Base-by-base conservation (phyloP, 371 early-diverging fungal species). In the Apophysomyces elegans region DNA sequence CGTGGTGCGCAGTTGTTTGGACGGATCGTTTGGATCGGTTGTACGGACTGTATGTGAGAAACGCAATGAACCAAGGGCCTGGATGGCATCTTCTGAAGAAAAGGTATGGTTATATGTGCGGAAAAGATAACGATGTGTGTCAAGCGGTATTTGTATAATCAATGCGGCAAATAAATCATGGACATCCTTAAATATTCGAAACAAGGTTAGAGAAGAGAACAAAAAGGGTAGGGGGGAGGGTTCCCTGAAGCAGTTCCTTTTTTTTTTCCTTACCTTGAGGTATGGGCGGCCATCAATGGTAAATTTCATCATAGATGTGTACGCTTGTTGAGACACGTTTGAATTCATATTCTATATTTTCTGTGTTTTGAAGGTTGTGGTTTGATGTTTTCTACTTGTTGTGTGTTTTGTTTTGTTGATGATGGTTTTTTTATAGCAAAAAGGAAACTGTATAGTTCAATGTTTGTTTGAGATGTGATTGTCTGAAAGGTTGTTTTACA, bases 151-250 rank as follows among this genome's bases (percentile, higher is more conserved):
- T 59, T 87, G 85, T 16, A 86, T 72, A 66, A 88, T 83, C 37
- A 88, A 68, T 9, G 88, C 84, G 39, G 85, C 76, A 68, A 86
- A 88, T 39, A 88, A 61, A 69, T 88, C 87, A 65, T 87, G 85
- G n/a, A 87, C 85, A 66, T 81, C 84, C 88, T 88, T 71, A 6
- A 6, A 37, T 18, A 12, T 56, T 36, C 37, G 13, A 56, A 21
- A 56, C 9, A 32, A 58, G 16, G 32, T 43, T 58, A 45, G 21
- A 45, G 45, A 26, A 26, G 32, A 26, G 32, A 1, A 26, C 2
- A 3, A 26, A 26, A 26, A 26, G 2, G 32, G 32, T 26, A 26
- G 32, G 32, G 32, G 2, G 32, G 32, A 2, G 32, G 2, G 32
- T 2, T 26, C 44, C 7, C 38, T 59, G 47, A 8, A n/a, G 47